Percentiles rank a stretch among this genome's conserved stretches.
phyloP scores from a whole-genome alignment of 345 rosid genomes.

The Gossypioides kirkii region DNA sequence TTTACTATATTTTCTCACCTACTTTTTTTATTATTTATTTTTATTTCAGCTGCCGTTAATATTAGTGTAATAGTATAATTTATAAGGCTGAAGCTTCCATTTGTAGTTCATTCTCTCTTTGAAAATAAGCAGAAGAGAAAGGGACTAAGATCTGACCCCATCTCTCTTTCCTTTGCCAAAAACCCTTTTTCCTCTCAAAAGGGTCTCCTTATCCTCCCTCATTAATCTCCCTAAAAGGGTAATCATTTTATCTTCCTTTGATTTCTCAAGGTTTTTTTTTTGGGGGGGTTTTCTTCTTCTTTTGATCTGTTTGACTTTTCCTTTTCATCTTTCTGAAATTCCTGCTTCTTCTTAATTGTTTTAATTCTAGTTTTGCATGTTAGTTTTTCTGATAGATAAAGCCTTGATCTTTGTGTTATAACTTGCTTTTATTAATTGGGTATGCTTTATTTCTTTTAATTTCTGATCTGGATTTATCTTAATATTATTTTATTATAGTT shows the following conservation, averaged over 20 bases:
- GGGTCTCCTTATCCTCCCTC: not conserved
- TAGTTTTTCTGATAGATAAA: not conserved
- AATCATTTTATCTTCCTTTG: not conserved
- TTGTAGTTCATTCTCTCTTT: not conserved
- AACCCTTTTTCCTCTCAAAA: not conserved
- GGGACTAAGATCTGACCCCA: conserved; percentile 3
- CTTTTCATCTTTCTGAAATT: not conserved
- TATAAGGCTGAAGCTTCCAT: not conserved
- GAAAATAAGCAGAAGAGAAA: not conserved
- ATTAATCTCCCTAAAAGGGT: conserved; percentile 5
- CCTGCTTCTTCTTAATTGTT: not conserved
- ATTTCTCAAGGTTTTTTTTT: conserved; percentile 5
- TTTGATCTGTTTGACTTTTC: conserved; percentile 18
- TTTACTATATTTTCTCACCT: not conserved
- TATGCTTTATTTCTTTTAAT: not conserved
- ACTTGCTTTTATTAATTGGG: not conserved
- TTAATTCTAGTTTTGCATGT: not conserved
- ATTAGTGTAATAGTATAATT: not conserved
- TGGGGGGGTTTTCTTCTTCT: not conserved
- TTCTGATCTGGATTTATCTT: not conserved
- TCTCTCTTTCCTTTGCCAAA: not conserved
- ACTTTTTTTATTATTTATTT: not conserved
- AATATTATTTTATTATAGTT: not conserved
- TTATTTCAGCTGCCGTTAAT: not conserved
- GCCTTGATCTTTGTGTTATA: conserved; percentile 5